Evolutionary conservation across 2,329 filamentous ascomycete genomes (phyloP), one percentile per base, ranked within the genome.

Genomic region (Colletotrichum lupini): DNA sequence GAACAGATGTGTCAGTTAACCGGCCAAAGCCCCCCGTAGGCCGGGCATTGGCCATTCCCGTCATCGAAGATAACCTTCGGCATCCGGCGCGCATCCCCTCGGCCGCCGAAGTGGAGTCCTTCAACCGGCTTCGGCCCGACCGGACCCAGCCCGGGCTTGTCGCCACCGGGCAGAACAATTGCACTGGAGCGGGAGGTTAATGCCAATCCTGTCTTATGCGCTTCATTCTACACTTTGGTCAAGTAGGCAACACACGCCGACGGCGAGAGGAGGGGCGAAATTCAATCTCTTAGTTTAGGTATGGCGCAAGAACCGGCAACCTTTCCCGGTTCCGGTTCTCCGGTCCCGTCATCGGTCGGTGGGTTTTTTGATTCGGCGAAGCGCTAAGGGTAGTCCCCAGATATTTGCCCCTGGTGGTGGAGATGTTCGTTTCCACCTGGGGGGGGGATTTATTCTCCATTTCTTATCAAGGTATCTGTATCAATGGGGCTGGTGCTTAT

Each of bases 321-420:
- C 11, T 5, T 49, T 61, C 61, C 59, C 70, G 66, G 70, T 68
- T 61, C 67, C 69, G 59, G 67, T 67, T 32, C 65, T 61, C 70
- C 67, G 70, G 70, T 61, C 60, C 70, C 70, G 70, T 46, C 60
- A 65, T 70, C 70, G 70, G 70, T 59, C 22, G 42, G 14, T 11
- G n/a, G 35, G 32, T 30, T 16, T 55, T 32, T 46, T 56, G 42
- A 55, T 35, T 19, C 11, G 12, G 26, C 28, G 24, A 35, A 46
- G 60, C 66, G 42, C 42, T 11, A 49, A 49, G 3, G 42, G 8
- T 61, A 61, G 67, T 56, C 55, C 60, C 70, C 70, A 65, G 68
- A 52, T n/a, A 14, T 26, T 72, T 72, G 56, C 35, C 67, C 67
- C 57, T 63, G 52, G 59, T 55, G 46, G 55, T 59, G 68, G 64